Conservation (phyloP, 768 basidiomycete genomes). For the Leccinum truebloodii region DNA sequence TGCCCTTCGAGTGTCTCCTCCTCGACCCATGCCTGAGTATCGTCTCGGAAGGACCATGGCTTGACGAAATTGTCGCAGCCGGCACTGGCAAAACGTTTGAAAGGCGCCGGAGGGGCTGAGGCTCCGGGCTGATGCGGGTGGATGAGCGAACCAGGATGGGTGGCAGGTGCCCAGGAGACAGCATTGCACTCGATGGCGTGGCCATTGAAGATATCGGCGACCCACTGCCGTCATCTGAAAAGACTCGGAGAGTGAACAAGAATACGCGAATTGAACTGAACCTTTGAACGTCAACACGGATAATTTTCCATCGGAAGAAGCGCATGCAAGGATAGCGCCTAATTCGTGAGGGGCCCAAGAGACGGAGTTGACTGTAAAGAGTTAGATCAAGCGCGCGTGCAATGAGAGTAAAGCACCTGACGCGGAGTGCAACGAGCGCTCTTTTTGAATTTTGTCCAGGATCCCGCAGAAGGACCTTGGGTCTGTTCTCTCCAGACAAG, state of each 20-base stretch:
- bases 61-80: conserved; percentile 96
- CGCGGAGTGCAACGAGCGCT: conserved; percentile 91
- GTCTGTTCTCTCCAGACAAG: conserved; percentile 96
- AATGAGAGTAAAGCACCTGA: conserved; percentile 60
- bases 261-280: conserved; percentile 37
- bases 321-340: conserved; percentile 95
- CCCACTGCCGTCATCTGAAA: conserved; percentile 91
- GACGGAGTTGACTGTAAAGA: conserved; percentile 82
- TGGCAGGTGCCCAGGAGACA: conserved; percentile 96
- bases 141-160: conserved; percentile 82
- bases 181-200: conserved; percentile 97
- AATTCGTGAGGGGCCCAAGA: conserved; percentile 99
- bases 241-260: neutral
- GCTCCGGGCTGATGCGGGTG: conserved; percentile 55
- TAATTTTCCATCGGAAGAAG: conserved; percentile 94
- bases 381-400: conserved; percentile 3
- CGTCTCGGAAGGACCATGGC: conserved; percentile 91
- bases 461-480: conserved; percentile 50
- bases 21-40: conserved; percentile 85
- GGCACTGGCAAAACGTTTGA: conserved; percentile 92
- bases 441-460: conserved; percentile 91
- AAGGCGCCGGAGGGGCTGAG: conserved; percentile 46
- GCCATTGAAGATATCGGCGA: conserved; percentile 91
- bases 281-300: conserved; percentile 98
- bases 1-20: conserved; percentile 92